Evolutionary conservation across 2,329 filamentous ascomycete genomes (phyloP).

Genomic region (Alternaria angustiovoidea): DNA sequence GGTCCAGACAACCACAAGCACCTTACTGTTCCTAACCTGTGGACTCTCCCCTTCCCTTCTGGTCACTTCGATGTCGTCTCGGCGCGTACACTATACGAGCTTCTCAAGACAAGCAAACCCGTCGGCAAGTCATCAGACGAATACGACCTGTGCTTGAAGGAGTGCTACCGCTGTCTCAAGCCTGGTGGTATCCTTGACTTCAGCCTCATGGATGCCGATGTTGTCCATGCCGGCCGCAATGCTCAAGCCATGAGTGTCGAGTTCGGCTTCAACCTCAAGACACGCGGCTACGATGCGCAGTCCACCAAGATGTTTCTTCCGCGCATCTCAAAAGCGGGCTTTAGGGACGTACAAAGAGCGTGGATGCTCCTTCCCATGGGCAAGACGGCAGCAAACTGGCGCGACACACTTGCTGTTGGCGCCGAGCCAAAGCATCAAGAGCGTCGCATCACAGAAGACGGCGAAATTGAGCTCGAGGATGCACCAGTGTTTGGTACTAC

Average conservation of each 20-base stretch:
- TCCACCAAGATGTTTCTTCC: constrained; percentile 83
- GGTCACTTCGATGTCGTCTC: constrained; percentile 92
- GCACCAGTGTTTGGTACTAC: constrained; percentile 57
- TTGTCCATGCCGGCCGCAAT: constrained; percentile 82
- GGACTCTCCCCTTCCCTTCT: constrained; percentile 83
- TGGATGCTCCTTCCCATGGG: constrained; percentile 93
- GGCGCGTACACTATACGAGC: constrained; percentile 82
- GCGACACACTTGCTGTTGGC: constrained; percentile 47
- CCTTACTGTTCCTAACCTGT: constrained; percentile 78
- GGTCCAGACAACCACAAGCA: constrained; percentile 89
- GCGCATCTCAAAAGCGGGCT: constrained; percentile 77
- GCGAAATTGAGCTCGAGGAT: constrained; percentile 40
- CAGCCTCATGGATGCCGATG: constrained; percentile 85
- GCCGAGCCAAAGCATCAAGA: constrained; percentile 42
- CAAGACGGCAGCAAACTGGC: constrained; percentile 51
- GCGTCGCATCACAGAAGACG: constrained; percentile 48
- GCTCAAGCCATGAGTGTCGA: constrained; percentile 87
- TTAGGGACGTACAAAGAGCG: constrained; percentile 79
- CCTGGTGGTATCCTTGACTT: constrained; percentile 94
- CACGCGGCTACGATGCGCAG: constrained; percentile 85
- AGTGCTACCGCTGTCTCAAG: constrained; percentile 91
- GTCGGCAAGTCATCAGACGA: constrained; percentile 68
- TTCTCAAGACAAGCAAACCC: constrained; percentile 74
- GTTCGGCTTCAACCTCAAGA: constrained; percentile 89
- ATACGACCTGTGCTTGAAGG: constrained; percentile 83